A percentile compares a stretch with the other conserved stretches of the same genome.
Evolutionary conservation across 768 basidiomycete genomes (phyloP).

Genomic region (Tricholoma bakamatsutake): DNA sequence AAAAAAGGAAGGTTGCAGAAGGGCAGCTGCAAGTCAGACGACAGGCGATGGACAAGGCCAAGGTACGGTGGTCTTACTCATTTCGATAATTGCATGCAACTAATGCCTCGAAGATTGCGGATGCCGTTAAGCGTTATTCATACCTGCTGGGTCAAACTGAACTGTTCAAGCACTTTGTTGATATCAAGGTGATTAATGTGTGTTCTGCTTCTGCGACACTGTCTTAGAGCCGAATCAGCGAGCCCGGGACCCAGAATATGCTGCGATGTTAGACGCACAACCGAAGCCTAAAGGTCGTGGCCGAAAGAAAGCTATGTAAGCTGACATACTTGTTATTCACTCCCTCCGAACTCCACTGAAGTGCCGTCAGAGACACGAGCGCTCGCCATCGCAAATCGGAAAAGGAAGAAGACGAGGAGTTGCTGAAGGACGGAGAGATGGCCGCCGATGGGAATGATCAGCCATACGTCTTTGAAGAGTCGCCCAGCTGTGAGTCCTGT

Average conservation of each 20-base stretch:
- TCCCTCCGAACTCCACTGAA: not conserved
- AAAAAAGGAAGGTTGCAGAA: slow-evolving; percentile 62
- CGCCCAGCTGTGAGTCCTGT: slow-evolving; percentile 71
- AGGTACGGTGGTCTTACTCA: slow-evolving; percentile 37
- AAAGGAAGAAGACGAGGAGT: slow-evolving; percentile 96
- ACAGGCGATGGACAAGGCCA: slow-evolving; percentile 85
- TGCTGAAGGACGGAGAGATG: slow-evolving; percentile 81
- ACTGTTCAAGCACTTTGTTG: slow-evolving; percentile 96
- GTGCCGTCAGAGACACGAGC: slow-evolving; percentile 52
- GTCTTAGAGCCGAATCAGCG: slow-evolving; percentile 37
- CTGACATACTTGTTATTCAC: slow-evolving; percentile 6
- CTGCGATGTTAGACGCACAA: slow-evolving; percentile 81
- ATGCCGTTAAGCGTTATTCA: slow-evolving; percentile 94
- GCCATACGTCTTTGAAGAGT: slow-evolving; percentile 91
- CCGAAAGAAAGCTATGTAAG: slow-evolving; percentile 74
- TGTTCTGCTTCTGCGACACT: not conserved
- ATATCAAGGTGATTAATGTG: slow-evolving; percentile 68
- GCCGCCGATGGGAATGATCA: slow-evolving; percentile 81
- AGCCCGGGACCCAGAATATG: slow-evolving; percentile 90
- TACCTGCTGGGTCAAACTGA: slow-evolving; percentile 99
- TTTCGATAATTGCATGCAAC: slow-evolving; percentile 1
- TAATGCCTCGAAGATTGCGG: slow-evolving; percentile 56
- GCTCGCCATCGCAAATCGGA: slow-evolving; percentile 92
- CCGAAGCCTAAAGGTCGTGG: slow-evolving; percentile 81
- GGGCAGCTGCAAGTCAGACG: slow-evolving; percentile 64